phyloP scores from a whole-genome alignment of 2,329 filamentous ascomycete genomes.

The Hypoxylon sp. region DNA sequence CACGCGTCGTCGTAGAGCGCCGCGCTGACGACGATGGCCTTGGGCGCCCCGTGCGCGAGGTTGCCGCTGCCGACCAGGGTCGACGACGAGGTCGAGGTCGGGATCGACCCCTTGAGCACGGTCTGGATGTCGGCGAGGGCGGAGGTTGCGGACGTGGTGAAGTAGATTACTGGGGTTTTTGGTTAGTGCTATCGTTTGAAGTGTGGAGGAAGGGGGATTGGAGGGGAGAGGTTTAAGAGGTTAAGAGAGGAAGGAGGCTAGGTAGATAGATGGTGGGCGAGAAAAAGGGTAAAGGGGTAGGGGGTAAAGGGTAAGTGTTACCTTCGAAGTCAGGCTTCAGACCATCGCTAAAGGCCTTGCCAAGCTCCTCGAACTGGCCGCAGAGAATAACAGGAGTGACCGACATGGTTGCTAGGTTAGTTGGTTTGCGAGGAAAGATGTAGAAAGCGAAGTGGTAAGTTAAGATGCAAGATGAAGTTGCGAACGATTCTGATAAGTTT shows the following conservation, averaged over 20 bases:
- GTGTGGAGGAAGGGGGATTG: not conserved
- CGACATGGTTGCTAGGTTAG: constrained; percentile 27
- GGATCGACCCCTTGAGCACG: constrained; percentile 30
- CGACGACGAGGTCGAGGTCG: not conserved
- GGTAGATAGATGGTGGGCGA: not conserved
- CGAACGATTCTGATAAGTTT: not conserved
- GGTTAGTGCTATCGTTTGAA: not conserved
- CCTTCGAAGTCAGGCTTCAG: constrained; percentile 42
- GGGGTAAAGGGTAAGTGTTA: constrained; percentile 1
- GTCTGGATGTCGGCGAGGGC: constrained; percentile 29
- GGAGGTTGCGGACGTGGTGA: constrained; percentile 22
- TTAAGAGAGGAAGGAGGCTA: not conserved
- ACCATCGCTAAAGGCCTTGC: constrained; percentile 35
- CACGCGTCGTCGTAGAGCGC: constrained; percentile 37
- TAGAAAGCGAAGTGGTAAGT: constrained; percentile 2
- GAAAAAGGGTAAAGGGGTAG: not conserved
- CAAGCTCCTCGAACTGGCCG: constrained; percentile 38
- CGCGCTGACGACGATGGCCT: constrained; percentile 33
- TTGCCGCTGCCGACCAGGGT: constrained; percentile 30
- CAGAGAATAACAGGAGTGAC: constrained; percentile 35
- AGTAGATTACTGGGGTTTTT: constrained; percentile 30
- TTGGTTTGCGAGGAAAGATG: not conserved
- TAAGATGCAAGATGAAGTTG: not conserved
- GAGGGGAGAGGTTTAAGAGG: not conserved
- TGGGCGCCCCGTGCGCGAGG: constrained; percentile 19